These are phyloP conservation scores for Albugo laibachii DNA, from an alignment of 352 stramenopile genomes.

Conservation along the genomic window DNA sequence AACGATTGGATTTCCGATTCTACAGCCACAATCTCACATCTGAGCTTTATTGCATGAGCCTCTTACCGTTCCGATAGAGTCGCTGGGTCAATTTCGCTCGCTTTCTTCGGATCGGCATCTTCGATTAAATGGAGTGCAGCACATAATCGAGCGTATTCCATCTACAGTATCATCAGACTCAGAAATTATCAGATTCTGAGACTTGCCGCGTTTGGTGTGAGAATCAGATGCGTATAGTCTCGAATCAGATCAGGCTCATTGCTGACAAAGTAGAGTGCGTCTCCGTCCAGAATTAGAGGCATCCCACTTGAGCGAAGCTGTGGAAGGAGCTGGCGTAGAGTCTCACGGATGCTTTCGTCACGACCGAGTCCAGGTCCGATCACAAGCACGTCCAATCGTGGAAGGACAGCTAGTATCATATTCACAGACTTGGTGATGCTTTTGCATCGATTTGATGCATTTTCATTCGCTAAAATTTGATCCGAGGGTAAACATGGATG, in stretches of 20 bases:
- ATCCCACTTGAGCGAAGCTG: constrained; percentile 43
- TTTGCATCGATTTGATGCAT: not conserved
- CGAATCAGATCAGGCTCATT: constrained; percentile 36
- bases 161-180: constrained; percentile 15
- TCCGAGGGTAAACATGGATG: constrained; percentile 59
- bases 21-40: constrained; percentile 4
- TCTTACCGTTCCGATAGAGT: constrained; percentile 36
- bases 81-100: constrained; percentile 22
- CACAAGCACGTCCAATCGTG: constrained; percentile 56
- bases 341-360: constrained; percentile 71
- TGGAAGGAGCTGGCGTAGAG: constrained; percentile 42
- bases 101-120: constrained; percentile 21
- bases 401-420: constrained; percentile 29
- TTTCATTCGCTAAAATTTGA: not conserved
- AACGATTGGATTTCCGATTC: constrained; percentile 61
- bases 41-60: not conserved
- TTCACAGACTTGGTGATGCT: constrained; percentile 11
- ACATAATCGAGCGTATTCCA: constrained; percentile 71
- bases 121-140: constrained; percentile 20
- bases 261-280: constrained; percentile 84
- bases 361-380: constrained; percentile 89
- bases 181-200: not conserved
- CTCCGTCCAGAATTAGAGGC: constrained; percentile 88
- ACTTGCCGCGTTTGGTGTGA: constrained; percentile 87
- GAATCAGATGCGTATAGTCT: constrained; percentile 53